phyloP scores from a whole-genome alignment of 2,329 filamentous ascomycete species.

The Sporothrix sp. region DNA sequence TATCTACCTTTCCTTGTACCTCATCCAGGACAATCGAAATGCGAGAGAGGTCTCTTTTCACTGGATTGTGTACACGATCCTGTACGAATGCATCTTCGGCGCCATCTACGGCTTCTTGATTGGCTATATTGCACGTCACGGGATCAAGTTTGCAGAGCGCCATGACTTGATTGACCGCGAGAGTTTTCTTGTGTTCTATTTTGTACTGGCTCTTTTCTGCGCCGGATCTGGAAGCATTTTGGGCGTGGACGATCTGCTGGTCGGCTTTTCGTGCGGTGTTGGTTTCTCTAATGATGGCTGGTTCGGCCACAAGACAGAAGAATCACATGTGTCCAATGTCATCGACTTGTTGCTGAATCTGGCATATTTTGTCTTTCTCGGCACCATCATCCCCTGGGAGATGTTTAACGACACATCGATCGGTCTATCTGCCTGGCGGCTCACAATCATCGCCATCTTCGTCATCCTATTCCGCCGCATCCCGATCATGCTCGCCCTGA shows the following conservation, averaged over 20 bases:
- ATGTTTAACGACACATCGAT: slow-evolving; percentile 69
- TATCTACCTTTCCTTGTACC: slow-evolving; percentile 82
- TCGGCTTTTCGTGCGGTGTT: slow-evolving; percentile 93
- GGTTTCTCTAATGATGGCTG: slow-evolving; percentile 98
- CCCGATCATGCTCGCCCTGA: slow-evolving; percentile 83
- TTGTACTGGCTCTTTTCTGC: slow-evolving; percentile 89
- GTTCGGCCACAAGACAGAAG: slow-evolving; percentile 97
- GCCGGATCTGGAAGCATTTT: slow-evolving; percentile 87
- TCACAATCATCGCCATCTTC: slow-evolving; percentile 87
- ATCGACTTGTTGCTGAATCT: slow-evolving; percentile 95
- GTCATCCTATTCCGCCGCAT: slow-evolving; percentile 95
- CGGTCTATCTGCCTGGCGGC: slow-evolving; percentile 74
- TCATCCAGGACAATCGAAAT: slow-evolving; percentile 69
- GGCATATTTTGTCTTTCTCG: slow-evolving; percentile 96
- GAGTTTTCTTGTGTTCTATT: slow-evolving; percentile 98
- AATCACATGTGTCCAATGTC: slow-evolving; percentile 97
- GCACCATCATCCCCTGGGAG: slow-evolving; percentile 93
- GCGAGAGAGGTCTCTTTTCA: slow-evolving; percentile 63
- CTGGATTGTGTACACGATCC: slow-evolving; percentile 80
- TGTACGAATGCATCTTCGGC: slow-evolving; percentile 95
- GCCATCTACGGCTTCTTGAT: slow-evolving; percentile 78
- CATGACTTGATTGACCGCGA: slow-evolving; percentile 85
- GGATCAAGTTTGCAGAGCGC: slow-evolving; percentile 79
- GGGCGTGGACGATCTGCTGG: slow-evolving; percentile 84
- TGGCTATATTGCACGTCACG: slow-evolving; percentile 82